phyloP scores from a whole-genome alignment of 257 asterid genomes.

The Solanum chiquidenum region DNA sequence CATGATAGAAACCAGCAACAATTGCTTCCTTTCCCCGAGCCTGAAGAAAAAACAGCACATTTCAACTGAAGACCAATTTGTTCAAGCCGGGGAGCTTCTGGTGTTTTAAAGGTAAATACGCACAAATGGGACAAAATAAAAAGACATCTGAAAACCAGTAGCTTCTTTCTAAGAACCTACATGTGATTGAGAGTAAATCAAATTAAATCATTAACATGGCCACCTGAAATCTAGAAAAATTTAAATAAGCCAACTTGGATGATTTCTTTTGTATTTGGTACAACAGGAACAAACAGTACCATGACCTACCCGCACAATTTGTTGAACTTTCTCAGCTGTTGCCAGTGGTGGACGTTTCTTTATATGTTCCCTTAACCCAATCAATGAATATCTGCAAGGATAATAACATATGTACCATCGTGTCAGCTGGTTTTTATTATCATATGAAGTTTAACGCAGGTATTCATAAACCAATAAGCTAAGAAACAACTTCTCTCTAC shows the following conservation, averaged over 20 bases:
- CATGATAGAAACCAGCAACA: conserved; percentile 92
- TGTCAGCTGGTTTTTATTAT: background rate
- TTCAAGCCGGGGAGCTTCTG: background rate
- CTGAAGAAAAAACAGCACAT: conserved; percentile 23
- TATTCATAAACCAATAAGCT: background rate
- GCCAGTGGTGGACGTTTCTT: conserved; percentile 98
- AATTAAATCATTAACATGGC: background rate
- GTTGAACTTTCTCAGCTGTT: conserved; percentile 93
- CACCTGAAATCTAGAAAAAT: background rate
- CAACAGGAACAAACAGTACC: background rate
- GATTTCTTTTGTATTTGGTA: background rate
- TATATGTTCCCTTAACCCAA: conserved; percentile 83
- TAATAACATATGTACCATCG: background rate
- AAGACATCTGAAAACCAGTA: background rate
- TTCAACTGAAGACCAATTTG: background rate
- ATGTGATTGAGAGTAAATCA: background rate
- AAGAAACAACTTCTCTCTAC: background rate
- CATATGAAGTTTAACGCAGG: background rate
- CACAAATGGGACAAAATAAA: background rate
- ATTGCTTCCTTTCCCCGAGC: conserved; percentile 83
- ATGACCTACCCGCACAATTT: conserved; percentile 64
- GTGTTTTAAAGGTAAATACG: background rate
- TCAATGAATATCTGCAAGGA: conserved; percentile 54
- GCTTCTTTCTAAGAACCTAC: background rate
- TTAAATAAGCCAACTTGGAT: background rate